Base-by-base conservation (phyloP, 2,329 filamentous ascomycete species). In the Exophiala alcalophila region DNA sequence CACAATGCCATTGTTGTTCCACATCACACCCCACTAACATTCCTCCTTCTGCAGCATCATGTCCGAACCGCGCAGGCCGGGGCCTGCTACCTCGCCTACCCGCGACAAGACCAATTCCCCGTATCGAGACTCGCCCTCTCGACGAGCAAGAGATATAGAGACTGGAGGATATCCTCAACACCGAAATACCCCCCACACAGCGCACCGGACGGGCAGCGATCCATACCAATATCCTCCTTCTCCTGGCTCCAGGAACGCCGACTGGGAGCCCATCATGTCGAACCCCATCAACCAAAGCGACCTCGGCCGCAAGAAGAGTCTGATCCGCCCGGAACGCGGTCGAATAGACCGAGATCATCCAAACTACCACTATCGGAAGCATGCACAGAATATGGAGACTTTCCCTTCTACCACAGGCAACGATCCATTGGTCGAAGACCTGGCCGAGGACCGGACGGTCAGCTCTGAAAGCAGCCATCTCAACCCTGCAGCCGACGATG, bases 311-410 rank as follows among this genome's bases (percentile, higher is more conserved):
- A 97, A 97, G 68, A 81, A 85, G 62, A 96, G 87, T 64, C 72
- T 98, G 52, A 83, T 98, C 60, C 78, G 86, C 49, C 92, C 92
- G 1, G 92, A 98, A 67, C 80, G 92, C 54, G 84, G 84, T 59
- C 80, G 85, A 56, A 87, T 94, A 55, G 85, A 90, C 56, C 81
- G 77, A 52, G 85, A 90, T 56, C 89, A 97, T 62, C 89, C 90
- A 10, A 94, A 97, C 64, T 98, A 96, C 61, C 79, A 96, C 67
- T 98, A 98, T 66, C 82, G 88, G 55, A 86, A 94, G 63, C 90
- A 95, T 77, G 89, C 94, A 7, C 86, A 89, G 58, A 86, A 91
- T 53, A 96, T 98, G 89, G 77, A 83, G 41, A 84, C 89, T 4
- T 74, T 88, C 53, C 92, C 94, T 1, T 97, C 92, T 0, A 85